These are phyloP conservation scores for Endogone sp. DNA, from an alignment of 192 early-diverging fungal species.

Conservation along the genomic window DNA sequence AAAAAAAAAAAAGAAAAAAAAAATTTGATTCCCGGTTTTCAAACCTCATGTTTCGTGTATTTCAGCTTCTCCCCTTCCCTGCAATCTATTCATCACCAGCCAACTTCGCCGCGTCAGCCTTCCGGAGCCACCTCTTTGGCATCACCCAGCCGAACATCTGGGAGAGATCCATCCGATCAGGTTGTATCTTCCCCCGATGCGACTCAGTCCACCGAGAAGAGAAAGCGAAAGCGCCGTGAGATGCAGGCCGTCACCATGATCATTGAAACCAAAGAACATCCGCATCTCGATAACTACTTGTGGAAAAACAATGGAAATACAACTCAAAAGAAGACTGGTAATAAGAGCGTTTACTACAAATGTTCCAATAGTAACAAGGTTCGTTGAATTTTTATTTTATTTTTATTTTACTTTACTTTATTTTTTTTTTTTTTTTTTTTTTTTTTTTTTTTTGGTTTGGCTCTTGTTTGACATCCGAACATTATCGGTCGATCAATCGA, in stretches of 20 bases:
- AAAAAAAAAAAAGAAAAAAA: slow-evolving; percentile 3
- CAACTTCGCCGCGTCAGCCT: background rate
- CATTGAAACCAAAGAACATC: slow-evolving; percentile 45
- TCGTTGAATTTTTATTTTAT: slow-evolving; percentile 3
- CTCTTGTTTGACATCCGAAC: slow-evolving; percentile 3
- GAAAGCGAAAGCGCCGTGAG: slow-evolving; percentile 50
- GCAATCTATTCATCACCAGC: background rate
- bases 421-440: no score
- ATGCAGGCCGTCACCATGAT: slow-evolving; percentile 59
- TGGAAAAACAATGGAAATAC: slow-evolving; percentile 64
- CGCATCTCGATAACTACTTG: slow-evolving; percentile 42
- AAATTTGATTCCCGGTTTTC: background rate
- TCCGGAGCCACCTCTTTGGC: background rate
- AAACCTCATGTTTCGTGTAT: background rate
- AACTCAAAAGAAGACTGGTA: slow-evolving; percentile 50
- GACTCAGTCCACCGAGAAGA: background rate
- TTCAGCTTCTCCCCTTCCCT: background rate
- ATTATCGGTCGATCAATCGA: slow-evolving; percentile 1
- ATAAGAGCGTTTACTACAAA: slow-evolving; percentile 57
- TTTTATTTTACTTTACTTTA: background rate
- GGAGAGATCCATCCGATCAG: background rate
- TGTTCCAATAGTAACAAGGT: slow-evolving; percentile 52
- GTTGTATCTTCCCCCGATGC: background rate
- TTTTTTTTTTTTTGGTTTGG: no score
- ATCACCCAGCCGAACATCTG: background rate